Evolutionary conservation across 768 basidiomycete genomes (phyloP), one percentile per base, ranked within the genome.

Genomic region (Mrakia blollopis): DNA sequence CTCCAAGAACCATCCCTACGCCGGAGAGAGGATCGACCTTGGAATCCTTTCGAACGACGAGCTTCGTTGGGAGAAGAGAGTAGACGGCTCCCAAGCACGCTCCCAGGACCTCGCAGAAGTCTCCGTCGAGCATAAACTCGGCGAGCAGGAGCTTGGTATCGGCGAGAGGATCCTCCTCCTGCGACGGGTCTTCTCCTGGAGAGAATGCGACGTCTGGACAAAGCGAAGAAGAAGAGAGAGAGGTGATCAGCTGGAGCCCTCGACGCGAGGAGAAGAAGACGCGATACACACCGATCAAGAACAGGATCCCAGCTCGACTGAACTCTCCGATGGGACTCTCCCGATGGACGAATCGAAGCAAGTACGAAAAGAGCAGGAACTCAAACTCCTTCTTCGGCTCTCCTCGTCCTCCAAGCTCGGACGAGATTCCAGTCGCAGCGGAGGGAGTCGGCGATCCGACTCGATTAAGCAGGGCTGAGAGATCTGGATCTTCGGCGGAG

Each of bases 91-190:
- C 91, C 16, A 98, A 83, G 23, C 94, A 94, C 4, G 96, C 96
- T 25, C 91, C 93, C 65, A 98, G 88, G 16, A 98, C 96, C 79
- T 98, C 94, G n/a, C 94, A 93, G 83, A 97, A 96, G 83, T 98
- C 96, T n/a, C 94, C 93, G 81, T 96, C 93, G 25, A 97, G 87
- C 72, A 98, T 92, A 82, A 93, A 97, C 82, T 95, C 93, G 28
- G 93, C 93, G 54, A 98, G 86, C 11, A 92, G 91, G 61, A 95
- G 86, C 0, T 91, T 91, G 0, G 93, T 92, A 81, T 94, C 93
- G 41, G 88, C 88, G 60, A 93, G 88, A 4, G 94, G 90, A 82
- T 96, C 93, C 4, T 77, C 93, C 4, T 77, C 54, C 79, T 68
- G 65, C 18, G 39, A 39, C 18, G 65, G 35, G 28, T 75, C 81